These are phyloP conservation scores for Pseudonitzschia delicatissima DNA, from an alignment of 108 stramenopile species.

Conservation along the genomic window DNA sequence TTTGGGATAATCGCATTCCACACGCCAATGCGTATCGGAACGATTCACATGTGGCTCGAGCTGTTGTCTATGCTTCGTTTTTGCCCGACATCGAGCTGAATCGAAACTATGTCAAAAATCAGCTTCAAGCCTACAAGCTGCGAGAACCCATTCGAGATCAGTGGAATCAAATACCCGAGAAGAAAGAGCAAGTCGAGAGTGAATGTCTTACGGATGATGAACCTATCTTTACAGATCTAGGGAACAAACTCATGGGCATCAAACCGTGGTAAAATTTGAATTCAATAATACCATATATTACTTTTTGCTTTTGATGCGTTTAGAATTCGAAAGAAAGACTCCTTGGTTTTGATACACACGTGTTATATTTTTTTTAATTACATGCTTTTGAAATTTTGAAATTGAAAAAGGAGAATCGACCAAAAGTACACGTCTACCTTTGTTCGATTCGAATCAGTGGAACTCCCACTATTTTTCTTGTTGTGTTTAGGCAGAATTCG, in stretches of 20 bases:
- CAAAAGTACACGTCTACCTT: too few relatives aligned
- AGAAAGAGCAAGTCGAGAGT: neutral
- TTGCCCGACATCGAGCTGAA: conserved; percentile 82
- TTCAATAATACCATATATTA: neutral
- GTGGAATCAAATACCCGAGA: conserved; percentile 45
- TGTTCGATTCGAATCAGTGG: too few relatives aligned
- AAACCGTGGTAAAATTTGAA: conserved; percentile 7
- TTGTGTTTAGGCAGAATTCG: too few relatives aligned
- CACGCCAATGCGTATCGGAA: conserved; percentile 88
- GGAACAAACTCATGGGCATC: conserved; percentile 1
- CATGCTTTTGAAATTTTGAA: too few relatives aligned
- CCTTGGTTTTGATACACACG: neutral
- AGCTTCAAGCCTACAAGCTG: conserved; percentile 47
- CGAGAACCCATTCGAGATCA: conserved; percentile 46
- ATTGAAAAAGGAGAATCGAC: too few relatives aligned
- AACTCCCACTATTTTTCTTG: too few relatives aligned
- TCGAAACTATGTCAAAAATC: conserved; percentile 62
- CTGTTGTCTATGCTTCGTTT: conserved; percentile 87
- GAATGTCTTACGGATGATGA: neutral
- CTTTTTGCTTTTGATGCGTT: neutral
- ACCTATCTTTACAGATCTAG: neutral
- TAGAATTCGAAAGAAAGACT: neutral
- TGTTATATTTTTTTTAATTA: too few relatives aligned
- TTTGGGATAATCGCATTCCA: conserved; percentile 91
- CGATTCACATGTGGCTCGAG: conserved; percentile 50